Base-by-base conservation (phyloP, 2,329 filamentous ascomycete genomes). In the Sphaerulina musiva region DNA sequence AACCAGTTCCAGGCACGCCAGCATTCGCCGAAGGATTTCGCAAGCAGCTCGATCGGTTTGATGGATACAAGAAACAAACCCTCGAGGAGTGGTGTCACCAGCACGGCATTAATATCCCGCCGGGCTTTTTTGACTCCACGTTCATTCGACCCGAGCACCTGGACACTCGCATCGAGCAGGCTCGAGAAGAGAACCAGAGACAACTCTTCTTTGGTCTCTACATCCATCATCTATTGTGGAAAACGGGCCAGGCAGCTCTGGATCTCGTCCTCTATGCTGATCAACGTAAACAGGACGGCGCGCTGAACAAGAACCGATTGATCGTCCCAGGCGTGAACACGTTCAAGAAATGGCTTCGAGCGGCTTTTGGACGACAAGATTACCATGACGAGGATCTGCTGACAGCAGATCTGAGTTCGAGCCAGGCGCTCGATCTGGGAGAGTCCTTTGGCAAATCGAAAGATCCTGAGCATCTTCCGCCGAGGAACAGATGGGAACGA, bases 401-500 rank as follows among this genome's bases (percentile, higher is more conserved):
- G 6, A 78, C 78, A 34, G 80, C 77, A 56, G 77, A 78, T 80
- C 87, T 78, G 38, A 75, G 69, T 51, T 59, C 72, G 68, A 61
- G 77, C 72, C 9, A 77, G 76, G 17, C 75, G 81, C 79, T 89
- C 1, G 80, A 80, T 51, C 74, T 86, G 55, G 86, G 86, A 8
- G 78, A 84, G 45, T 80, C 82, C 0, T 88, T 84, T 66, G 76
- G 73, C 34, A 70, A 70, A 29, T 78, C 78, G 56, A 85, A 81
- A 62, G 85, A 91, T 60, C 87, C 86, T 0, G 87, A 91, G 63
- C 87, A 90, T 68, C 72, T 89, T 0, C 84, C 84, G 0, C 78
- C 87, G 0, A 70, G 71, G 6, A 87, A 78, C 29, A 59, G 66
- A 0, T 80, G 79, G 70, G 75, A 91, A 66, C 78, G 72, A 20